Conservation (phyloP, 2,329 filamentous ascomycete genomes). For the Pseudofabraea citricarpa region DNA sequence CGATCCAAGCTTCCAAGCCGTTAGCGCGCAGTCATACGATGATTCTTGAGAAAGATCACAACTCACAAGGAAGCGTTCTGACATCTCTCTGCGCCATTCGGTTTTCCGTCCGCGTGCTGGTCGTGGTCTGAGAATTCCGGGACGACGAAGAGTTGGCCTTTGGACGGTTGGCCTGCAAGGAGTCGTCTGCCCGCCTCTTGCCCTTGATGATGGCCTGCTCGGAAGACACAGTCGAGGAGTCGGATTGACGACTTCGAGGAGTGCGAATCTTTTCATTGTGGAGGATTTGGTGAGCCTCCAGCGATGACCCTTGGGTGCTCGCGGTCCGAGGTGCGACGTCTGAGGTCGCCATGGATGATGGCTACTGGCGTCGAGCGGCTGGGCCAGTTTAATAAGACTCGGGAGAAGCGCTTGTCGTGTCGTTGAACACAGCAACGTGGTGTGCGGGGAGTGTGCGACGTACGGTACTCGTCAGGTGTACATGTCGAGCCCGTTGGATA, state of each 20-base stretch:
- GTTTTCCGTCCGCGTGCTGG: slow-evolving; percentile 19
- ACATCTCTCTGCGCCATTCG: slow-evolving; percentile 18
- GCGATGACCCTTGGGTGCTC: slow-evolving; percentile 10
- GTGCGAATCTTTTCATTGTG: slow-evolving; percentile 14
- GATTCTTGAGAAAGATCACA: not conserved
- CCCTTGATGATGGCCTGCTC: slow-evolving; percentile 16
- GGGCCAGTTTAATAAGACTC: too few relatives aligned
- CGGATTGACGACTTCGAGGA: slow-evolving; percentile 11
- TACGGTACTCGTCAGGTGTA: too few relatives aligned
- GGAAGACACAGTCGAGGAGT: slow-evolving; percentile 19
- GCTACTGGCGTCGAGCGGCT: not conserved
- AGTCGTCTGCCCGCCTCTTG: slow-evolving; percentile 9
- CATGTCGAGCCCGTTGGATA: too few relatives aligned
- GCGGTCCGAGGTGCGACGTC: slow-evolving; percentile 12
- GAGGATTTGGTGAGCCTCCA: slow-evolving; percentile 18
- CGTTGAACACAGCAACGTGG: not conserved
- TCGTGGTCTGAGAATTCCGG: slow-evolving; percentile 19
- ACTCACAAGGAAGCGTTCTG: slow-evolving; percentile 26
- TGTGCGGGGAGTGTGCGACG: not conserved
- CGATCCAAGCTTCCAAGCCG: slow-evolving; percentile 26
- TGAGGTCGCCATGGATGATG: slow-evolving; percentile 10
- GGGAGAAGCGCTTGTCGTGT: not conserved
- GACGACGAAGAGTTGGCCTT: slow-evolving; percentile 22
- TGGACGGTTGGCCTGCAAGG: slow-evolving; percentile 9
- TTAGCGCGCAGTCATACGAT: slow-evolving; percentile 7